These are phyloP conservation scores for Ceratobasidium sp. DNA, from an alignment of 1,284 basidiomycete genomes.

Conservation along the genomic window DNA sequence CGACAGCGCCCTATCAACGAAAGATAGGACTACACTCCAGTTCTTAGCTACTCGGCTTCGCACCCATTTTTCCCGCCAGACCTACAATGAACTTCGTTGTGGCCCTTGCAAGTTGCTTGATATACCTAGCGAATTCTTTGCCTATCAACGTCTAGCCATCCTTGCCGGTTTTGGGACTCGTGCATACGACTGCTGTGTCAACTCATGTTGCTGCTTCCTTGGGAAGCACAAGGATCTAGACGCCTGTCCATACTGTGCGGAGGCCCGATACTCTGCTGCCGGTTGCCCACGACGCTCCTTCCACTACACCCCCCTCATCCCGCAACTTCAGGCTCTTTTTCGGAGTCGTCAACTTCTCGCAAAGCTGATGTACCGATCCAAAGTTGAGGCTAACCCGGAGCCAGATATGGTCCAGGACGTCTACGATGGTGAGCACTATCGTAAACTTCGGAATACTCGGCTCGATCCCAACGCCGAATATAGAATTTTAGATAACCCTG, in stretches of 20 bases:
- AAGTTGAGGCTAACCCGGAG: neutral
- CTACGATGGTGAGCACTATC: conserved; percentile 4
- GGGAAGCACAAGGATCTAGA: conserved; percentile 21
- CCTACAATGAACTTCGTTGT: conserved; percentile 7
- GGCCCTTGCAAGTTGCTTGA: neutral
- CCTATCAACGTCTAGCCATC: neutral
- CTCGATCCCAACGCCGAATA: neutral
- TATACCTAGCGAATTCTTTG: conserved; percentile 13
- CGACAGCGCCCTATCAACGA: neutral
- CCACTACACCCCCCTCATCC: conserved; percentile 10
- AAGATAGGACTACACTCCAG: neutral
- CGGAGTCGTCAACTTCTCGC: neutral
- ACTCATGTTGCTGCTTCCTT: conserved; percentile 22
- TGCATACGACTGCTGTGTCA: conserved; percentile 3
- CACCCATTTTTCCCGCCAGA: conserved; percentile 18
- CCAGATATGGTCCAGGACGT: neutral
- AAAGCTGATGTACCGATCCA: neutral
- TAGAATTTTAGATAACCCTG: neutral
- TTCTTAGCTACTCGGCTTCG: neutral
- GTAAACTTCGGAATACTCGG: neutral
- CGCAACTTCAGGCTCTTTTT: conserved; percentile 7
- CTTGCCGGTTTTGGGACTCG: neutral
- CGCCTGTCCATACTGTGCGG: conserved; percentile 19
- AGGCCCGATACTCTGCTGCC: neutral
- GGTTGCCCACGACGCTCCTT: neutral